Evolutionary conservation across 305 asterid genomes (phyloP), one percentile per base, ranked within the genome.

Genomic region (Plantago coronopus): DNA sequence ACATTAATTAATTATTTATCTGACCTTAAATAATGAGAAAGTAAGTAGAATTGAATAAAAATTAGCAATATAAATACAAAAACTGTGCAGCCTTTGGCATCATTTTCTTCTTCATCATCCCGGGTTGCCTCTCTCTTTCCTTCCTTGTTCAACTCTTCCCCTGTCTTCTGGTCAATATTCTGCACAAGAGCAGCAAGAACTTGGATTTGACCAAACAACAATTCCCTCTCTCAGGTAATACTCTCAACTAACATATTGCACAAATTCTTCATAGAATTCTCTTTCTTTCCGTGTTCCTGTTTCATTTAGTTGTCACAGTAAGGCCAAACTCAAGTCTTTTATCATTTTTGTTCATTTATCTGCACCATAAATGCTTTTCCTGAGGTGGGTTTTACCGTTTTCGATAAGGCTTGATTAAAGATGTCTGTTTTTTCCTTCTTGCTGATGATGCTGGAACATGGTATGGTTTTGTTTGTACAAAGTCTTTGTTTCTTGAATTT

Each of bases 121-220:
- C 54, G 48, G 48, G 27, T 69, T 22, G 54, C 51, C 53, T 22
- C 71, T 45, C 49, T 53, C 59, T 50, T 60, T 59, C 59, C 54
- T 7, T 48, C 7, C 16, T 34, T 56, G 57, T 19, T 44, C 29
- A 7, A 53, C 71, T 51, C 54, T 40, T 57, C 10, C 10, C 16
- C 66, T 71, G 44, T 65, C 48, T 64, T 45, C 12, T 69, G 78
- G 72, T 77, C 81, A 62, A 81, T 66, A 66, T 72, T 80, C 80
- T 67, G 71, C 68, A 27, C 22, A 20, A 29, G 68, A 57, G 57
- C 69, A 67, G n/a, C n/a, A 64, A 63, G 70, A 63, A 73, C 59
- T 73, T 59, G 74, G 62, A 45, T 59, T 53, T 53, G 61, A 40
- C 43, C 48, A 48, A 11, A 57, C 50, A 59, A 42, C 6, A 29